A percentile compares a stretch with the other conserved stretches of the same genome.
Conservation (phyloP, 306 rosid species). For the Glycine latifolia region DNA sequence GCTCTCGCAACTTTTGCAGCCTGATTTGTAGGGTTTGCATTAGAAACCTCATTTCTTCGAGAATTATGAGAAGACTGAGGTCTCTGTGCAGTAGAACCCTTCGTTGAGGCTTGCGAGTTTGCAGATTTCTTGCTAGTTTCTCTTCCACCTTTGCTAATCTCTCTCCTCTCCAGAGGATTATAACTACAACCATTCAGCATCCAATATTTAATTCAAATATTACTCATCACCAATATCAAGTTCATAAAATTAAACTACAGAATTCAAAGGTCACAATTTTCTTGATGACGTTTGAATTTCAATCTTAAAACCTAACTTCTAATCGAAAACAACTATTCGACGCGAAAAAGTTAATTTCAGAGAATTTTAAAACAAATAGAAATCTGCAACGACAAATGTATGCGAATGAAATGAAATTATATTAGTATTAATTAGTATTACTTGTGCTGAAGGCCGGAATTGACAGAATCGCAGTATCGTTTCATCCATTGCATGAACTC, state of each 20-base stretch:
- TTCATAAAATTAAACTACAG: neutral
- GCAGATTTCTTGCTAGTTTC: slow-evolving; percentile 71
- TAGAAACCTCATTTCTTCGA: slow-evolving; percentile 70
- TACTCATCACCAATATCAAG: neutral
- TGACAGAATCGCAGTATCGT: slow-evolving; percentile 85
- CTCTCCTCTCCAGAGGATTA: slow-evolving; percentile 90
- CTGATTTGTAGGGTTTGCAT: slow-evolving; percentile 61
- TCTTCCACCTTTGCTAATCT: slow-evolving; percentile 82
- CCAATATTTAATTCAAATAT: neutral
- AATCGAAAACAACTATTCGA: neutral
- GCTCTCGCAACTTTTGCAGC: slow-evolving; percentile 58
- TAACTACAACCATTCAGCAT: slow-evolving; percentile 59
- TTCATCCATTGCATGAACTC: slow-evolving; percentile 99
- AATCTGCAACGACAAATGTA: neutral
- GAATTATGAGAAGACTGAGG: slow-evolving; percentile 69
- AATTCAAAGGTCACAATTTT: neutral
- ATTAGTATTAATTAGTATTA: slow-evolving; percentile 31
- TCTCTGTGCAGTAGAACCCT: slow-evolving; percentile 66
- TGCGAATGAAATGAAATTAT: neutral
- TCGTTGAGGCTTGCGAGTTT: slow-evolving; percentile 68
- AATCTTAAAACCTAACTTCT: neutral
- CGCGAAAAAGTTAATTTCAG: neutral
- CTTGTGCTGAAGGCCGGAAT: slow-evolving; percentile 61
- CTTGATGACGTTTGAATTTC: neutral
- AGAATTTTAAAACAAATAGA: neutral